Evolutionary conservation across 176 grass and related monocot genomes (phyloP), one percentile per base, ranked within the genome.

Genomic region (Avena eriantha): DNA sequence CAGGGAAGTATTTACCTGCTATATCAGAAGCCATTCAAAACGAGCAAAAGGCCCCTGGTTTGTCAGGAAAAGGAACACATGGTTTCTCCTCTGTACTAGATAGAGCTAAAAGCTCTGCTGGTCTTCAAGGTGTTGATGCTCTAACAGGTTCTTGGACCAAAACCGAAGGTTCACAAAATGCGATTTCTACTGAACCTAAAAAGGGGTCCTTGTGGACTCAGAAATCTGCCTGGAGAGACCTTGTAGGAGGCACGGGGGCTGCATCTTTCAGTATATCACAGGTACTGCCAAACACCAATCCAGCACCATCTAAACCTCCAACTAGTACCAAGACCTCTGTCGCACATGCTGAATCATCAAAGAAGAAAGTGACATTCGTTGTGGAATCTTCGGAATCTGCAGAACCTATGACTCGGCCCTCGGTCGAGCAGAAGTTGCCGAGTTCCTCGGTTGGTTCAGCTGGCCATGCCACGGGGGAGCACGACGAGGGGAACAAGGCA

Each of bases 211-310:
- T 81, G 14, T 99, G 97, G 97, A 91, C 89, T 85, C 97, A 99
- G 83, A 99, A 99, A 85, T 96, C 90, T 59, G 82, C 97, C 41
- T 99, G 97, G 94, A 96, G 81, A 57, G 87, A 93, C 61, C 90
- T 99, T 79, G 90, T 96, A 22, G 94, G 92, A 68, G 83, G 77
- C 36, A 78, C 82, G 51, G 74, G 83, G 36, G 77, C 29, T 50
- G 73, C 61, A 81, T 84, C 92, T 89, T 96, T 99, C 80, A 94
- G 90, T 48, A 43, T 93, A 81, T 93, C 88, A 13, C 82, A 91
- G 49, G 58, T 94, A 31, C 35, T 93, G 50, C 92, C 88, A 3
- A 76, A 26, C 84, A 63, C 60, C 78, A 91, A 76, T 87, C 47
- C 77, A 69, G 57, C 80, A 61, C 65, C 74, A 73, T 26, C 82